Base-by-base conservation (phyloP, 192 early-diverging fungal species). In the Mortierella claussenii region DNA sequence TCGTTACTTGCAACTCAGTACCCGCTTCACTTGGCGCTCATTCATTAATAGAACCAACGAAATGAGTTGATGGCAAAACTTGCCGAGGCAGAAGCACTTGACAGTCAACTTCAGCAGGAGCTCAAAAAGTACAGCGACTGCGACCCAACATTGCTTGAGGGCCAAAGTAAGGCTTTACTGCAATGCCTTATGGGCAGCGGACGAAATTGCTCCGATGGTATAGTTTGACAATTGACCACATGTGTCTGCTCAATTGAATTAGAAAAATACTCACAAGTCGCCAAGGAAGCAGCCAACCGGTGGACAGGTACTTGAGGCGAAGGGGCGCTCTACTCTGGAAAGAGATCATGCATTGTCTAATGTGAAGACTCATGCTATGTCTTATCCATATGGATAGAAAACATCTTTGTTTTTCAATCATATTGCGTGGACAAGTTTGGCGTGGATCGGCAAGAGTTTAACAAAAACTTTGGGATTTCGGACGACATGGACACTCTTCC, bases 281-380 rank as follows among this genome's bases (percentile, higher is more conserved):
- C 93, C 13, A 87, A 87, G 33, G 90, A 89, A 30, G 90, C 91
- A 4, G 92, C 89, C 10, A 96, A 96, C 71, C 84, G 92, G 12
- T 96, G 94, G 94, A 96, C 94, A 80, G 90, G 89, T 90, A 82
- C n/a, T n/a, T n/a, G n/a, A n/a, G n/a, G n/a, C n/a, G n/a, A n/a
- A n/a, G n/a, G n/a, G n/a, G n/a, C n/a, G n/a, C n/a, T n/a, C n/a
- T n/a, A n/a, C n/a, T n/a, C n/a, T n/a, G n/a, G n/a, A n/a, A n/a
- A n/a, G n/a, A n/a, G n/a, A n/a, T n/a, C n/a, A n/a, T n/a, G n/a
- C n/a, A n/a, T 27, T 8, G 21, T 4, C 23, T 49, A 9, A n/a
- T 13, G 13, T 7, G 7, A 40, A 40, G 7, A 40, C 13, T 40
- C 13, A 13, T 10, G 13, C 13, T 40, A 40, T 40, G 37, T 7